A percentile compares a stretch with the other conserved stretches of the same genome.
Evolutionary conservation across 31 red algal genomes (phyloP).

Genomic region (Odonthalia washingtoniensis): DNA sequence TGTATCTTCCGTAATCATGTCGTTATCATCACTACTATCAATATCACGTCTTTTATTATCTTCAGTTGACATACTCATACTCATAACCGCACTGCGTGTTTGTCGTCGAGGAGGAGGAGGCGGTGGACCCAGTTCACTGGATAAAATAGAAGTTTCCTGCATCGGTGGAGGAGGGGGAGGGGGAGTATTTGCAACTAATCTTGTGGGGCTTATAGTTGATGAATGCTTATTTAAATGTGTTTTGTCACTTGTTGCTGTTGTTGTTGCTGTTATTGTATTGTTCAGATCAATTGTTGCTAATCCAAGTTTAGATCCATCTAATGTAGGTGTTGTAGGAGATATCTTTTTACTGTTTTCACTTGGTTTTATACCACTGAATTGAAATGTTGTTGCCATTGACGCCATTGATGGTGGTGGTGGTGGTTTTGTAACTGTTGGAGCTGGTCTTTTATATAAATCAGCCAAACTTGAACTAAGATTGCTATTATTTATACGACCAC

Average conservation of each 20-base stretch:
- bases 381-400: neutral
- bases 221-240: neutral
- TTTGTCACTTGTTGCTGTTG: neutral
- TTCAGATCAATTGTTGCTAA: neutral
- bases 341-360: neutral
- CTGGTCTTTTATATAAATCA: conserved; percentile 44
- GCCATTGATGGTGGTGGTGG: neutral
- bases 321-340: neutral
- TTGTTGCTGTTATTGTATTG: neutral
- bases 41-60: neutral
- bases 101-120: conserved; percentile 28
- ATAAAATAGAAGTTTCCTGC: neutral
- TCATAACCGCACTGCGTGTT: neutral
- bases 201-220: too few relatives aligned
- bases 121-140: neutral
- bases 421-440: conserved; percentile 20
- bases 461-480: conserved; percentile 17
- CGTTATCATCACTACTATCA: neutral
- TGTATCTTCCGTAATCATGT: neutral
- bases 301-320: neutral
- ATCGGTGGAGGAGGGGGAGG: neutral
- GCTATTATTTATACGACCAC: neutral
- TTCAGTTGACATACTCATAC: neutral
- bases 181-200: neutral
- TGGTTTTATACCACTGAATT: neutral